phyloP scores from a whole-genome alignment of 371 early-diverging fungal species.

The Gilbertella persicaria region DNA sequence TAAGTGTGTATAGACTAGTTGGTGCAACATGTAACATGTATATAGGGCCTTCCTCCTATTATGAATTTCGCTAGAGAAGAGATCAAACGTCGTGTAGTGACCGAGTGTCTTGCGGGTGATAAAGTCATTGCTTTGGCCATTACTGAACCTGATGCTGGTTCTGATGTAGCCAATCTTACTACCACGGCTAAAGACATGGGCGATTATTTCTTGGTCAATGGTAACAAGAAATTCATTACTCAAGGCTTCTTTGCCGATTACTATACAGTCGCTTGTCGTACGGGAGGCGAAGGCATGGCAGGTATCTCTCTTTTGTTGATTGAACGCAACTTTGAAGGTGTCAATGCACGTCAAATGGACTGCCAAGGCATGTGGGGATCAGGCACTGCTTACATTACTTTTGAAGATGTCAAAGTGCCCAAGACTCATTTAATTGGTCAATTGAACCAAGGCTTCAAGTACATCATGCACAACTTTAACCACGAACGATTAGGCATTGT shows the following conservation, averaged over 20 bases:
- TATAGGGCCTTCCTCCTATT: conserved; percentile 74
- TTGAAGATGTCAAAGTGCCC: conserved; percentile 89
- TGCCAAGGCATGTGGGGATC: conserved; percentile 78
- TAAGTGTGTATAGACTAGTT: not conserved
- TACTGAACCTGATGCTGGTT: conserved; percentile 72
- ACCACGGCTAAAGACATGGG: conserved; percentile 74
- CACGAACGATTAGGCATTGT: conserved; percentile 80
- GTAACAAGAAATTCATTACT: conserved; percentile 90
- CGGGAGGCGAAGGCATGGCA: conserved; percentile 82
- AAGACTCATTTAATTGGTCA: conserved; percentile 81
- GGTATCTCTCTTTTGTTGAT: conserved; percentile 80
- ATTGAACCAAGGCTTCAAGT: conserved; percentile 87
- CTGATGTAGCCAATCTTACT: conserved; percentile 80
- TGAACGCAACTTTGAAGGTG: conserved; percentile 83
- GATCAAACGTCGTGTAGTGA: conserved; percentile 69
- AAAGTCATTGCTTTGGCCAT: conserved; percentile 81
- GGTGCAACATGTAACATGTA: not conserved
- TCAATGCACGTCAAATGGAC: conserved; percentile 73
- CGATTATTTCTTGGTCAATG: conserved; percentile 79
- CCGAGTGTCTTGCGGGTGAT: conserved; percentile 70
- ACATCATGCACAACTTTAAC: conserved; percentile 77
- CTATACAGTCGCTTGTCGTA: conserved; percentile 70
- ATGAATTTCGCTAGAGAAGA: conserved; percentile 73
- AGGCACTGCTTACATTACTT: conserved; percentile 75
- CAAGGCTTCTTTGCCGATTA: conserved; percentile 85